Evolutionary conservation across 1,284 basidiomycete species (phyloP).

Genomic region (Moesziomyces parantarcticus): DNA sequence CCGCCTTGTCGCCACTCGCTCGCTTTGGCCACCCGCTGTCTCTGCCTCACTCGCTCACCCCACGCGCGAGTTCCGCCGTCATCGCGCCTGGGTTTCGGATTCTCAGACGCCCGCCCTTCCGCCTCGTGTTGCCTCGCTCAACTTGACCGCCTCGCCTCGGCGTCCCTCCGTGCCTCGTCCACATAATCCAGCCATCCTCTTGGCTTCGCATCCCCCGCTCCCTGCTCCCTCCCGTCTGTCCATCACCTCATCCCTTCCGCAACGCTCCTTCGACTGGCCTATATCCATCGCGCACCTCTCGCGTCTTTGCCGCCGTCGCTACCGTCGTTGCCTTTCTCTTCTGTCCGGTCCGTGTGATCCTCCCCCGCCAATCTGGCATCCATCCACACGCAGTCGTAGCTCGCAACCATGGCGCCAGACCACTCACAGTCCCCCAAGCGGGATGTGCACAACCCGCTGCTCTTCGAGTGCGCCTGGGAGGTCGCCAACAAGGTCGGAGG

Average conservation of each 20-base stretch:
- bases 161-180: background rate
- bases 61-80: too few species aligned
- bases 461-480: constrained; percentile 65
- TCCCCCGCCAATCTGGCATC: background rate
- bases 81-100: too few species aligned
- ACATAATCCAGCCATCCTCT: background rate
- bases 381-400: constrained; percentile 1
- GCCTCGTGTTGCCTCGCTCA: too few species aligned
- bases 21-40: background rate
- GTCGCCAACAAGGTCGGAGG: constrained; percentile 79
- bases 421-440: constrained; percentile 33
- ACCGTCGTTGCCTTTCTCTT: background rate
- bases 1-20: background rate
- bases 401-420: constrained; percentile 16
- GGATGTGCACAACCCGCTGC: constrained; percentile 61
- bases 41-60: too few species aligned
- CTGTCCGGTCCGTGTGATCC: background rate
- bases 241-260: background rate
- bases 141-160: too few species aligned
- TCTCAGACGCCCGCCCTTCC: too few species aligned
- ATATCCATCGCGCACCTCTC: background rate
- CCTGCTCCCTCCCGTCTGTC: background rate
- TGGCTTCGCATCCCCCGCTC: background rate
- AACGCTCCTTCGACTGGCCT: constrained; percentile 3
- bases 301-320: too few species aligned